Base-by-base conservation (phyloP, 352 stramenopile species). In the Phytophthora crassamura region DNA sequence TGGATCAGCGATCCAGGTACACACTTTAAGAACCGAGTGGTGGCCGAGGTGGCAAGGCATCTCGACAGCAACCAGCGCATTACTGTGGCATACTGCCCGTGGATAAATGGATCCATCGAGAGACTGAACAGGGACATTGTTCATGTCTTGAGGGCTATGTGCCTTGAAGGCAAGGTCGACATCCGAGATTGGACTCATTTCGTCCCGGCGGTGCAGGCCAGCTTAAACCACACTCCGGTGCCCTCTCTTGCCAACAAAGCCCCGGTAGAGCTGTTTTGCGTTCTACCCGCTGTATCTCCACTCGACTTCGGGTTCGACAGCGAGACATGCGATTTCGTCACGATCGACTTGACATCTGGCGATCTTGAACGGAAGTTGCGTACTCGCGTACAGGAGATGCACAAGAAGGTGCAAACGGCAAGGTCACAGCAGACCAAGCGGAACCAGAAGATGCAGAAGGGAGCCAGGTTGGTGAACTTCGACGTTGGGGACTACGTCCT, bases 1-100 rank as follows among this genome's bases (percentile, higher is more conserved):
- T 77, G 59, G 69, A 64, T 77, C 4, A 65, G 54, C 46, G 63
- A 75, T 36, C 28, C 64, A 36, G 71, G 71, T 0, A 69, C 7
- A 10, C 74, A 79, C 33, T 83, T 80, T 42, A 79, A 75, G 38
- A 82, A 73, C 38, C 2, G 54, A 39, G 39, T 75, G 2, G 28
- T 78, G 7, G 11, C 18, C 7, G 62, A 74, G 39, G 16, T 78
- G 6, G 18, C 28, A 6, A 57, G 14, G 20, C 32, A 48, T 0
- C 35, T 78, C 0, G 41, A 33, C 1, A 25, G 22, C 10, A 0
- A 64, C 0, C 74, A 82, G 28, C 11, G 54, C 0, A 67, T 78
- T 20, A 59, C 59, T 5, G 14, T 67, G 7, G 62, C 64, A 0
- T 78, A 78, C 46, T 48, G 28, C 3, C 68, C 64, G 7, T 78